These are phyloP conservation scores for Logfia minima DNA, from an alignment of 129 eudicot species.

Conservation along the genomic window DNA sequence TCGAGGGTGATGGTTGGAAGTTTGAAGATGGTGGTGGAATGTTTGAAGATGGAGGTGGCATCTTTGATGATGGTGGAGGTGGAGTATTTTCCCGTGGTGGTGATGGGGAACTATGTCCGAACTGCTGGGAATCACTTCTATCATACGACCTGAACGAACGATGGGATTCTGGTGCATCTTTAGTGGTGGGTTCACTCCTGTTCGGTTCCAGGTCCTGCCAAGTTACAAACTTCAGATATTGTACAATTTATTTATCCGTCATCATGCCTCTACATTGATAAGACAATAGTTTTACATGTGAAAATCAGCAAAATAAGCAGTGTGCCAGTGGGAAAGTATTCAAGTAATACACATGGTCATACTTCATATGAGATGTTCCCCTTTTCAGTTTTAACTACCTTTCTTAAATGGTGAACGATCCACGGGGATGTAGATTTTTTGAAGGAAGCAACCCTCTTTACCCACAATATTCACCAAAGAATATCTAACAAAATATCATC, in stretches of 20 bases:
- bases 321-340: no score
- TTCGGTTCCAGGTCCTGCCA: conserved; percentile 47
- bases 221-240: conserved; percentile 12
- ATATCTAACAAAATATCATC: no score
- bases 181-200: conserved; percentile 37
- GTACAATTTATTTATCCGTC: not conserved
- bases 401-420: no score
- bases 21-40: conserved; percentile 20
- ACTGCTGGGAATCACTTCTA: conserved; percentile 40
- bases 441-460: no score
- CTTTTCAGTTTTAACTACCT: no score
- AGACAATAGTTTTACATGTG: not conserved
- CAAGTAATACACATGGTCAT: not conserved
- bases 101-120: conserved; percentile 33
- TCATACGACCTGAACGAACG: conserved; percentile 46
- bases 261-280: not conserved
- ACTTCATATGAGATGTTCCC: not conserved
- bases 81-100: conserved; percentile 31
- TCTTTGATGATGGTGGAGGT: conserved; percentile 27
- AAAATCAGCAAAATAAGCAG: not conserved
- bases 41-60: conserved; percentile 35
- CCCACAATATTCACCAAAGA: no score
- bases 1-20: conserved; percentile 26
- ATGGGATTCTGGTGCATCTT: conserved; percentile 42
- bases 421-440: no score